Evolutionary conservation across 768 basidiomycete genomes (phyloP).

Genomic region (Pulveroboletus sp.): DNA sequence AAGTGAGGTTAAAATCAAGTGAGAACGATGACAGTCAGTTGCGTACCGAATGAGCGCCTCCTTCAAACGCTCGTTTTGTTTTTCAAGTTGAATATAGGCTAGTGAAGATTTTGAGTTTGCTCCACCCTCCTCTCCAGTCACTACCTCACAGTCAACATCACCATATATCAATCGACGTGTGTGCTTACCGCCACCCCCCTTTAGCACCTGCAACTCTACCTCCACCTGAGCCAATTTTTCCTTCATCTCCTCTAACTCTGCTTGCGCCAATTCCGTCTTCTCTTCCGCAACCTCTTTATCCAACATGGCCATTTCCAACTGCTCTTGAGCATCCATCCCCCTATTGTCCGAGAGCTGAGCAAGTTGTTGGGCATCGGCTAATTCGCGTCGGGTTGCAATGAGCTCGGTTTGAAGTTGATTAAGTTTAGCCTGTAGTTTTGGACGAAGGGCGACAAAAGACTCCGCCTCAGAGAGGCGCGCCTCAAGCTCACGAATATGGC

Average conservation of each 20-base stretch:
- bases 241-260: slow-evolving; percentile 71
- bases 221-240: slow-evolving; percentile 77
- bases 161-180: neutral
- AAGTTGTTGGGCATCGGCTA: slow-evolving; percentile 75
- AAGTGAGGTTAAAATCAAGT: neutral
- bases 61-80: slow-evolving; percentile 92
- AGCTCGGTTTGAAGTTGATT: slow-evolving; percentile 77
- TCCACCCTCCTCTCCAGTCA: slow-evolving; percentile 26
- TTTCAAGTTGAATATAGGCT: slow-evolving; percentile 84
- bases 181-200: slow-evolving; percentile 45
- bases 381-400: slow-evolving; percentile 65
- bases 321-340: slow-evolving; percentile 76
- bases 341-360: slow-evolving; percentile 64
- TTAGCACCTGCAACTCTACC: slow-evolving; percentile 78
- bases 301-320: slow-evolving; percentile 90
- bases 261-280: slow-evolving; percentile 72
- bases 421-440: slow-evolving; percentile 88
- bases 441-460: slow-evolving; percentile 75
- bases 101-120: slow-evolving; percentile 50
- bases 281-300: slow-evolving; percentile 98
- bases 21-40: neutral
- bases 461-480: slow-evolving; percentile 80
- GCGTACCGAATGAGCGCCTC: slow-evolving; percentile 83
- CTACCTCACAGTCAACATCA: slow-evolving; percentile 12
- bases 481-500: slow-evolving; percentile 81